A percentile compares a stretch with the other conserved stretches of the same genome.
Conservation (phyloP, 2,329 filamentous ascomycete genomes). For the Hymenoscyphus fraxineus region DNA sequence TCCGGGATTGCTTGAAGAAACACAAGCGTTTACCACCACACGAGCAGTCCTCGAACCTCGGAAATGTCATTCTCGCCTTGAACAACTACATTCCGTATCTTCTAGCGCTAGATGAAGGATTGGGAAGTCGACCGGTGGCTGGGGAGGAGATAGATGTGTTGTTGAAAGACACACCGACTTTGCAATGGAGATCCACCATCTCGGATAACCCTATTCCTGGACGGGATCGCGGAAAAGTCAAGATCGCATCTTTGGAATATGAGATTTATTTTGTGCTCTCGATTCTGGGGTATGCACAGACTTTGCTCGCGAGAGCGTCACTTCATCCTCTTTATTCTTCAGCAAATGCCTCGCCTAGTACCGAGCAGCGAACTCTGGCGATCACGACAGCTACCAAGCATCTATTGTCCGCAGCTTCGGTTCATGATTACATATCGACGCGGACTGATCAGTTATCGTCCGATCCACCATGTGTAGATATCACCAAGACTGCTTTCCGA, state of each 20-base stretch:
- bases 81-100: constrained; percentile 82
- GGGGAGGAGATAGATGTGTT: constrained; percentile 65
- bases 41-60: constrained; percentile 67
- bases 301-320: constrained; percentile 65
- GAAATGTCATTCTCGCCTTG: constrained; percentile 64
- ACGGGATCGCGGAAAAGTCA: constrained; percentile 62
- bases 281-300: constrained; percentile 71
- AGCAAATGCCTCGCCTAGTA: constrained; percentile 54
- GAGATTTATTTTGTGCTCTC: constrained; percentile 78
- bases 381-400: constrained; percentile 73
- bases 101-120: constrained; percentile 68
- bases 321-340: constrained; percentile 71
- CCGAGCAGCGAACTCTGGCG: constrained; percentile 64
- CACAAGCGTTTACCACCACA: constrained; percentile 79
- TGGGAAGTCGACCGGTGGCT: constrained; percentile 52
- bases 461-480: constrained; percentile 47
- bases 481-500: constrained; percentile 49
- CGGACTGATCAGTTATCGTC: constrained; percentile 46
- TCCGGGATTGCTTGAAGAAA: constrained; percentile 79
- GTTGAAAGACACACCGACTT: constrained; percentile 55
- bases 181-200: constrained; percentile 84
- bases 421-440: constrained; percentile 68
- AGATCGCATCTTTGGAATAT: constrained; percentile 71
- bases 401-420: constrained; percentile 72
- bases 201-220: constrained; percentile 60